These are phyloP conservation scores for Russula virescens DNA, from an alignment of 768 basidiomycete species.

Conservation along the genomic window DNA sequence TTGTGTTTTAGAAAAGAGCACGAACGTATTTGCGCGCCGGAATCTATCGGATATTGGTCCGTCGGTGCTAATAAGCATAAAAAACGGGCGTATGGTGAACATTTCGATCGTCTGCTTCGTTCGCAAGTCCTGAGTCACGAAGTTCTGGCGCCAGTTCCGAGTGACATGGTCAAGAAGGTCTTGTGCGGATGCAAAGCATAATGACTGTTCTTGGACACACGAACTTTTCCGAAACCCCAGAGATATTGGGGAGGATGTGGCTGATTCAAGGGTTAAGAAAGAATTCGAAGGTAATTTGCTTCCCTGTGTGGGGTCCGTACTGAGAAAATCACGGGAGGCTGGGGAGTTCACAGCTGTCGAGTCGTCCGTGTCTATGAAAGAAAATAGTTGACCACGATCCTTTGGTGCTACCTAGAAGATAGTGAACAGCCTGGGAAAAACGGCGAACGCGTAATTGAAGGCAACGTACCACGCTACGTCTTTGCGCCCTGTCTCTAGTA, in stretches of 20 bases:
- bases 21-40: slow-evolving; percentile 47
- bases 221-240: background rate
- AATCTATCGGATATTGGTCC: slow-evolving; percentile 74
- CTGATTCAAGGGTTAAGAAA: slow-evolving; percentile 16
- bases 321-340: background rate
- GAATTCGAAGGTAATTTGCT: slow-evolving; percentile 13
- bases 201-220: slow-evolving; percentile 17
- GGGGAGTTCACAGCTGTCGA: background rate
- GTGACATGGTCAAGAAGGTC: slow-evolving; percentile 73
- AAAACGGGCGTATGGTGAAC: slow-evolving; percentile 85
- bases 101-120: slow-evolving; percentile 51
- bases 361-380: slow-evolving; percentile 11
- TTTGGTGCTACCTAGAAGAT: background rate
- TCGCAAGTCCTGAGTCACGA: slow-evolving; percentile 71
- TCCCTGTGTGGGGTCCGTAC: background rate
- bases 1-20: background rate
- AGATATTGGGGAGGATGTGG: slow-evolving; percentile 14
- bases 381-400: background rate
- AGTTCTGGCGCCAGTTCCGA: slow-evolving; percentile 69
- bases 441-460: background rate
- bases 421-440: background rate
- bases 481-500: background rate
- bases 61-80: slow-evolving; percentile 77
- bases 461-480: background rate
- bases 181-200: slow-evolving; percentile 42